Base-by-base conservation (phyloP, 805 yeast species). In the Kluyveromyces dobzhanskii region DNA sequence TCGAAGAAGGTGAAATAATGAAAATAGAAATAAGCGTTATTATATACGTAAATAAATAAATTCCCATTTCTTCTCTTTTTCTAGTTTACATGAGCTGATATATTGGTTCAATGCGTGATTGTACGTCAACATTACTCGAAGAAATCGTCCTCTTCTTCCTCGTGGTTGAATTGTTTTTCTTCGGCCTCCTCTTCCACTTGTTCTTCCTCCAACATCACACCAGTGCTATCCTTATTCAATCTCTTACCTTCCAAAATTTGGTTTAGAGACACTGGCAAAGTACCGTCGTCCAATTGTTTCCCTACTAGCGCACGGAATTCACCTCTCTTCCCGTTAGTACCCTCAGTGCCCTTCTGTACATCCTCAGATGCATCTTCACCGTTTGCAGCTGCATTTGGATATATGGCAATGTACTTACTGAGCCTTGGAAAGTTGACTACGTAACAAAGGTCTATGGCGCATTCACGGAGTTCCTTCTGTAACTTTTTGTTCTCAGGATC, bases 351-450 rank as follows among this genome's bases (percentile, higher is more conserved):
- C 47, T 65, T 62, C 21, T 65, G 65, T 30, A 60, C 61, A 26
- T 55, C 60, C 42, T 64, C 59, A 19, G 35, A 34, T 23, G 44
- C 49, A 10, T 34, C 33, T 35, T 30, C 39, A 31, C 35, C 38
- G 17, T 50, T 51, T 27, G 30, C 5, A 12, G 13, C 5, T 9
- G 45, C 46, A 14, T 42, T 41, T 53, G 92, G 87, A 58, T 77
- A 88, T 43, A 88, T 61, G 0, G 96, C 75, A 26, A 85, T 73
- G 58, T 88, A 88, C 61, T 85, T 87, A 51, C 76, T 78, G 37
- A 78, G 73, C 52, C 73, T 76, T 25, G 97, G 96, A 66, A 77
- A 88, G 54, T 80, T 71, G 13, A 78, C 70, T 10, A 80, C 76
- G 56, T 88, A 88, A 24, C 83, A 83, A 19, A 81, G 62, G 50